Percentiles rank a stretch among this genome's conserved stretches.
phyloP scores from a whole-genome alignment of 441 rosid genomes.

The Croton setiger region DNA sequence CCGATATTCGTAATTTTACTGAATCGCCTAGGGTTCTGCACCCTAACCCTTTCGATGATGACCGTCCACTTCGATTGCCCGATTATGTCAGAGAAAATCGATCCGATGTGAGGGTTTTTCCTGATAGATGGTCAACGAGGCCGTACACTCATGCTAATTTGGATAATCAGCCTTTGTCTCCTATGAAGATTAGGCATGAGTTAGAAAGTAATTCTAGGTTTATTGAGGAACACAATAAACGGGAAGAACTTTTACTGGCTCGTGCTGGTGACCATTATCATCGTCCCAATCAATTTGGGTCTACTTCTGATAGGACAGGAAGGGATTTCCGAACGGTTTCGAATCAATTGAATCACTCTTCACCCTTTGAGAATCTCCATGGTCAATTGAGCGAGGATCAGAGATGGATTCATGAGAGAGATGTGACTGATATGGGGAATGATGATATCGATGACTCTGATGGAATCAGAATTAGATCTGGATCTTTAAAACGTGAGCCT shows the following conservation, averaged over 20 bases:
- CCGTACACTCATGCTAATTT: conserved; percentile 24
- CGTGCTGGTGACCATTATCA: conserved; percentile 26
- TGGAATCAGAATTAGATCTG: conserved; percentile 29
- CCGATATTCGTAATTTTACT: conserved; percentile 25
- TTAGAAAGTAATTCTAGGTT: conserved; percentile 37
- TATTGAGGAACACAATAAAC: conserved; percentile 7
- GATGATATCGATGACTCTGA: conserved; percentile 28
- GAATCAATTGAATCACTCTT: conserved; percentile 21
- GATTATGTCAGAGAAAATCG: conserved; percentile 11
- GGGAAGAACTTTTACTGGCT: conserved; percentile 6
- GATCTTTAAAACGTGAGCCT: conserved; percentile 38
- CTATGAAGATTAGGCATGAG: conserved; percentile 39
- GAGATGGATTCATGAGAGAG: conserved; percentile 40
- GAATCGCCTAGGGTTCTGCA: conserved; percentile 20
- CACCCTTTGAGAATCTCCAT: conserved; percentile 24
- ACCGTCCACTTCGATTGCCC: conserved; percentile 22
- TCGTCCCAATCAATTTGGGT: conserved; percentile 33
- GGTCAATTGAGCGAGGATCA: conserved; percentile 28
- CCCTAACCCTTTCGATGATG: conserved; percentile 23
- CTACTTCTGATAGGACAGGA: conserved; percentile 37
- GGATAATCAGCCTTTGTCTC: conserved; percentile 37
- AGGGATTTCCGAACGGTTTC: conserved; percentile 34
- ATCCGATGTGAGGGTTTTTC: conserved; percentile 21
- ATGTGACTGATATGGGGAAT: conserved; percentile 27
- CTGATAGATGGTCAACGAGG: conserved; percentile 29